These are phyloP conservation scores for Gremmenia infestans DNA, from an alignment of 2,329 filamentous ascomycete species.

Conservation along the genomic window DNA sequence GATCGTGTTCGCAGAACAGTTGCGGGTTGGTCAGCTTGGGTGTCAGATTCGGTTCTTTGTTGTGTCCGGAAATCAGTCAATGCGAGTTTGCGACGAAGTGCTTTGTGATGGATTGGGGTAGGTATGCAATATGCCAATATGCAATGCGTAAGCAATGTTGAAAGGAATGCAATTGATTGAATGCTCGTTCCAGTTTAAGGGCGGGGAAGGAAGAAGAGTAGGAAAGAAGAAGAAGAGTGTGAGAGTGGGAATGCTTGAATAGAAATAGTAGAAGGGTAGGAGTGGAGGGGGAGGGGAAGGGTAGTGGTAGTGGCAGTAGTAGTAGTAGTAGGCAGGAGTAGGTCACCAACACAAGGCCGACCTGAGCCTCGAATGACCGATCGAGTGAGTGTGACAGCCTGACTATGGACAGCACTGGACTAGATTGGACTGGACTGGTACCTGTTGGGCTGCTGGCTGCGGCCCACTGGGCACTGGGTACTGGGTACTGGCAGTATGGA, in stretches of 20 bases:
- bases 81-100: slow-evolving; percentile 11
- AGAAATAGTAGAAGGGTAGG: slow-evolving; percentile 1
- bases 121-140: slow-evolving; percentile 6
- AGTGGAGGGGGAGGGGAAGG: slow-evolving; percentile 13
- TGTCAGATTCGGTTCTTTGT: slow-evolving; percentile 27
- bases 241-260: background rate
- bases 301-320: background rate
- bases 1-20: slow-evolving; percentile 6
- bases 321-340: too few relatives aligned
- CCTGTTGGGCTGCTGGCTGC: background rate
- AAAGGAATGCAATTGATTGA: slow-evolving; percentile 18
- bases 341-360: too few relatives aligned
- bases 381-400: too few relatives aligned
- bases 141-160: slow-evolving; percentile 1
- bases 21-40: slow-evolving; percentile 23
- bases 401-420: too few relatives aligned
- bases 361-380: too few relatives aligned
- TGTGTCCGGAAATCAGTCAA: slow-evolving; percentile 25
- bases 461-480: slow-evolving; percentile 3
- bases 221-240: background rate
- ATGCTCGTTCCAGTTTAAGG: background rate
- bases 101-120: slow-evolving; percentile 3
- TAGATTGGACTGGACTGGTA: too few relatives aligned
- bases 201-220: background rate
- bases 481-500: background rate